Evolutionary conservation across 2,329 filamentous ascomycete genomes (phyloP).

Genomic region (Colletotrichum spinosum): DNA sequence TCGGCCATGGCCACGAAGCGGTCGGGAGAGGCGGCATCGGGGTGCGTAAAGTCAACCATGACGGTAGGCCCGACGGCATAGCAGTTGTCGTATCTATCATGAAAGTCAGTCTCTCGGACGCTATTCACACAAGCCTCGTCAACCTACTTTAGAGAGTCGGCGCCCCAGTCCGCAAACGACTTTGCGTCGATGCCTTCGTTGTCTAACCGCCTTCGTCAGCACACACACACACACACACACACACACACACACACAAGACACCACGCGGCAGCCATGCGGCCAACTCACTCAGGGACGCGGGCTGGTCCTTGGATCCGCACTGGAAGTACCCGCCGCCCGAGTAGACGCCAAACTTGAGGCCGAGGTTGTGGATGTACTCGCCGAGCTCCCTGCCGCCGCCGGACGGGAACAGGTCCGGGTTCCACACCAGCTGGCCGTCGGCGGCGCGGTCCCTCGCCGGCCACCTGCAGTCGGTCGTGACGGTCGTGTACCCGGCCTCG

Average conservation of each 20-base stretch:
- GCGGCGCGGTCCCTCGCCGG: constrained; percentile 51
- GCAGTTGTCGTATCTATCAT: constrained; percentile 59
- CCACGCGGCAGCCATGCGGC: too few species aligned
- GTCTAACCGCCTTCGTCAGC: constrained; percentile 41
- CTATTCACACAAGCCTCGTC: background rate
- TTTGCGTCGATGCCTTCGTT: constrained; percentile 55
- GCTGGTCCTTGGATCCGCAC: constrained; percentile 54
- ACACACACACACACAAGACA: rapidly evolving
- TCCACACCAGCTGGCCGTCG: constrained; percentile 62
- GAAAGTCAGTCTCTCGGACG: rapidly evolving
- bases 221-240: too few species aligned
- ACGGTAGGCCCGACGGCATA: constrained; percentile 55
- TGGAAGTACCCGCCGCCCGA: constrained; percentile 60
- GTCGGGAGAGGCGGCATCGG: constrained; percentile 51
- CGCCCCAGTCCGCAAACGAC: constrained; percentile 56
- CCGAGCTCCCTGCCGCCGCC: constrained; percentile 59
- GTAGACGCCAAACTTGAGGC: constrained; percentile 66
- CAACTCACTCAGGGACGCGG: constrained; percentile 55
- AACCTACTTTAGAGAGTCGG: constrained; percentile 63
- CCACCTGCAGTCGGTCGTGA: constrained; percentile 72
- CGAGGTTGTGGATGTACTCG: constrained; percentile 60
- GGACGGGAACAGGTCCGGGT: constrained; percentile 61
- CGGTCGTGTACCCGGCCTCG: constrained; percentile 65
- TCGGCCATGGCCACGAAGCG: constrained; percentile 61
- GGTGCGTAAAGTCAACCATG: constrained; percentile 55